Base-by-base conservation (phyloP, 1,139 yeast genomes). In the Wickerhamiella infanticola region DNA sequence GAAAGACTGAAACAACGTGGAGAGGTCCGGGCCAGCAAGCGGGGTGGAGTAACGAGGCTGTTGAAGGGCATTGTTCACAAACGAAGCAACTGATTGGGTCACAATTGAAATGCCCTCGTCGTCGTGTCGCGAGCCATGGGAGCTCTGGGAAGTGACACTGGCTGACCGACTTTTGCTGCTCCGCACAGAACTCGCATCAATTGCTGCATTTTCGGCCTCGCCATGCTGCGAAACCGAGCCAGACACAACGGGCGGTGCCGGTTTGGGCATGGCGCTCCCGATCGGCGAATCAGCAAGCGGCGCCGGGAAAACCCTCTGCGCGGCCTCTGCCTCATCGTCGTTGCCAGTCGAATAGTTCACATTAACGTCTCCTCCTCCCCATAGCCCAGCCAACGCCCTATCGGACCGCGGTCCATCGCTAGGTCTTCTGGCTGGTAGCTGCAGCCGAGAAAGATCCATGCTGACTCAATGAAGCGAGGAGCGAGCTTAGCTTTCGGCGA, bases 41-140 rank as follows among this genome's bases (percentile, higher is more conserved):
- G 82, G 81, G 42, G 68, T 67, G 33, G 66, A 61, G 52, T 75
- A 76, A 51, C 70, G 69, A 2, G 82, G 82, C 51, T 72, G 75
- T 52, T 71, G 73, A 37, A 77, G 60, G 45, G 72, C 75, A 18
- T 18, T 18, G 41, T 61, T 61, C 24, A 74, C 59, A 53, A 77
- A 77, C 9, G 55, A 49, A 38, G 70, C 73, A 29, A 73, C 69
- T 5, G 43, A 44, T 24, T 47, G 50, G 37, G 49, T 47, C 37
- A 58, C 45, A 33, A 29, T 38, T 25, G 26, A 36, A 29, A 29
- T 29, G 7, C 33, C 33, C 11, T 29, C 33, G 1, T 29, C 33
- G 33, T 29, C 33, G 11, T 29, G 33, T 7, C 33, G 33, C 9
- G 33, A 29, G 33, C 33, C 33, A 11, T 29, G 33, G 11, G 33